Evolutionary conservation across 2,329 filamentous ascomycete species (phyloP).

Genomic region (Cladobotryum mycophilum): DNA sequence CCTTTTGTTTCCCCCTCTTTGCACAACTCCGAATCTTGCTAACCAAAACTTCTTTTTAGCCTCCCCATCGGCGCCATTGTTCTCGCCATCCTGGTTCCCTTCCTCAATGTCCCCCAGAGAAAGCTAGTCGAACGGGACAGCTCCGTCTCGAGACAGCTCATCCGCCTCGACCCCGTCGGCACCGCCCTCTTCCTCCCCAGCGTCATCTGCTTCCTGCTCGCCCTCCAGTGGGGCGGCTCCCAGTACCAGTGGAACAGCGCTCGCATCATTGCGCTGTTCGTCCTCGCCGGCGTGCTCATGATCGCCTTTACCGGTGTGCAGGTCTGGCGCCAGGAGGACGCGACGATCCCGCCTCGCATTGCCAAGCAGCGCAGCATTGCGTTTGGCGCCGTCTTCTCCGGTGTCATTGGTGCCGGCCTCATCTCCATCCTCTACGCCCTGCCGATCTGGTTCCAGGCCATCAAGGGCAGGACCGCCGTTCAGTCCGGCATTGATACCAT

Average conservation of each 20-base stretch:
- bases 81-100: background rate
- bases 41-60: too few species aligned
- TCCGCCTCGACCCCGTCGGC: conserved; percentile 12
- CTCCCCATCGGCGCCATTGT: conserved; percentile 1
- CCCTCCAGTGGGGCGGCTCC: conserved; percentile 39
- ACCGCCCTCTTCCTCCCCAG: conserved; percentile 17
- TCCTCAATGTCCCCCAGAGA: background rate
- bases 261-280: conserved; percentile 30
- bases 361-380: conserved; percentile 24
- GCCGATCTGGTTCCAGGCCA: conserved; percentile 47
- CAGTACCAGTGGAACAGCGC: conserved; percentile 18
- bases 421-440: conserved; percentile 34
- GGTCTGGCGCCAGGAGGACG: conserved; percentile 25
- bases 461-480: conserved; percentile 29
- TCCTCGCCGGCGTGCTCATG: conserved; percentile 25
- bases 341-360: conserved; percentile 35
- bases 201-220: conserved; percentile 38
- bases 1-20: too few species aligned
- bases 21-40: too few species aligned
- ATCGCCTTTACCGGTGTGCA: conserved; percentile 27
- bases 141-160: background rate
- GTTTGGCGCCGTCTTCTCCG: background rate
- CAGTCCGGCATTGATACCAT: conserved; percentile 23
- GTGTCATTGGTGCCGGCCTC: background rate
- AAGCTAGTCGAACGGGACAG: background rate